Evolutionary conservation across 2,329 filamentous ascomycete species (phyloP), one percentile per base, ranked within the genome.

Genomic region (Stemphylium vesicarium): DNA sequence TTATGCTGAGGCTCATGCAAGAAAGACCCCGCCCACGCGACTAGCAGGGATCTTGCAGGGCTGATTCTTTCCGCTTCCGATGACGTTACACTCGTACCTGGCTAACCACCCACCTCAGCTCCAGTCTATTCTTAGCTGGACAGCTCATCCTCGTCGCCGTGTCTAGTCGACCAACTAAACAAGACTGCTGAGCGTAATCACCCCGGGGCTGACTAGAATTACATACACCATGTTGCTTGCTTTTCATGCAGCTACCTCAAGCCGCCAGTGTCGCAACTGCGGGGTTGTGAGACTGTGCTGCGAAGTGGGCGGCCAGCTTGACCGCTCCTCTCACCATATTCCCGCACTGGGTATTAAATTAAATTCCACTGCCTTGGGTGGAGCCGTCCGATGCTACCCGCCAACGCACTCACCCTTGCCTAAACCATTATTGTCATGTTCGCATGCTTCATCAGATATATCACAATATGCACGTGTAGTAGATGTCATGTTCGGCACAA

Each of bases 41-140:
- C 65, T 64, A 64, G 53, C 56, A 56, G 53, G 57, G 56, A 52
- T 62, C 16, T 9, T 43, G 55, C 65, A 69, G 60, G 63, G 58
- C 60, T 60, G 54, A 40, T 56, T 61, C 55, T 61, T 63, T 36
- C 65, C 57, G 40, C 47, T 60, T 65, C 39, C 26, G 53, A 59
- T 48, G 46, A 60, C 62, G 59, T 64, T 61, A 57, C 60, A 60
- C 53, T 48, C 35, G 60, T 63, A 49, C 60, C 60, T 63, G 60
- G 45, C 49, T 56, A 50, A 50, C 56, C 52, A 42, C 22, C 31
- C 12, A 12, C 16, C 7, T 29, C 48, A 26, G 24, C 48, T 48
- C 16, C 15, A 20, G 24, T 37, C 50, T 46, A 42, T 47, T 46
- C 35, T 53, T 53, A 53, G 48, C 20, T 18, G 16, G 16, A 43